phyloP scores from a whole-genome alignment of 768 basidiomycete species.

The Auriculariales sp. region DNA sequence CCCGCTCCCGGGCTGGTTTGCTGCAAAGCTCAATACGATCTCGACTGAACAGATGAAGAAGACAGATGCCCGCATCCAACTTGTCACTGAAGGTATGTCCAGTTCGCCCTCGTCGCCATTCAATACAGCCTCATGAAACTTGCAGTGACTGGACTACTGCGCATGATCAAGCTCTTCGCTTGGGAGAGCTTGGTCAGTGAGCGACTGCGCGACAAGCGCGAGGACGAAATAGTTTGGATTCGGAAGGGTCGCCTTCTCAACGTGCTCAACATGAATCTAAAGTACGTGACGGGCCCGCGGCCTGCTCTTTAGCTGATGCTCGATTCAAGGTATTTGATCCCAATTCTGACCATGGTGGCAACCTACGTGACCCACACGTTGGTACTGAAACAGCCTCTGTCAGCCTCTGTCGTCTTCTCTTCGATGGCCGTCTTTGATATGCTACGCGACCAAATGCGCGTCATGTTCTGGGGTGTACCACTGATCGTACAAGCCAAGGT shows the following conservation, averaged over 20 bases:
- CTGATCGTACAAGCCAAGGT: conserved; percentile 33
- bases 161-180: conserved; percentile 29
- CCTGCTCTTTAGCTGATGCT: background rate
- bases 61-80: conserved; percentile 22
- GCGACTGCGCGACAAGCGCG: conserved; percentile 38
- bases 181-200: conserved; percentile 30
- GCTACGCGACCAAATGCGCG: conserved; percentile 33
- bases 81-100: conserved; percentile 18
- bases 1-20: conserved; percentile 20
- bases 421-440: conserved; percentile 42
- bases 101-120: conserved; percentile 6
- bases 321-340: conserved; percentile 13
- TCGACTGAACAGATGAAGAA: conserved; percentile 19
- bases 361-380: background rate
- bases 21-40: conserved; percentile 14
- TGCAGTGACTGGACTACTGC: conserved; percentile 12
- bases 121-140: conserved; percentile 16
- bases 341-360: conserved; percentile 12
- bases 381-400: background rate
- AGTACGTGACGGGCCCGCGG: conserved; percentile 18
- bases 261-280: conserved; percentile 27
- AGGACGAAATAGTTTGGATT: conserved; percentile 42
- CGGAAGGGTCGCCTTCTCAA: conserved; percentile 38
- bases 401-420: conserved; percentile 15
- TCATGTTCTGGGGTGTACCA: conserved; percentile 18